Base-by-base conservation (phyloP, 371 early-diverging fungal genomes). In the Mucor irregularis region DNA sequence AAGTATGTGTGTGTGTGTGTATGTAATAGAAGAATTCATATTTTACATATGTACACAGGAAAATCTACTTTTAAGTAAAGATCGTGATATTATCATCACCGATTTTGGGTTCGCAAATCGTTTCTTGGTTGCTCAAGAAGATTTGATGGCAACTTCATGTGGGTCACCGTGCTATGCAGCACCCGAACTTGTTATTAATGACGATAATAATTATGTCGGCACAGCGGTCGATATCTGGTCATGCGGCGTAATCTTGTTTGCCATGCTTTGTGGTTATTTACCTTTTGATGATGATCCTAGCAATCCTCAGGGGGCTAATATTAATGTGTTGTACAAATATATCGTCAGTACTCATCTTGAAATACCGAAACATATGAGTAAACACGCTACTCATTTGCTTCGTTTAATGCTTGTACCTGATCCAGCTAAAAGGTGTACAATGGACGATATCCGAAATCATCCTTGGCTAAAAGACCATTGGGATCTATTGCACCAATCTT, bases 101-200 rank as follows among this genome's bases (percentile, higher is more conserved):
- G 99, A 99, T 66, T 99, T 99, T 86, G 99, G 99, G 6, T 95
- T 99, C 64, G 95, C 96, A 21, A 98, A 98, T 74, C 86, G 90
- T 62, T 92, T 90, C 60, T 72, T 82, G 38, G 66, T 68, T 25
- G 65, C 73, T 14, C 63, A 69, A 22, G 74, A 74, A 46, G 87
- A 90, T 48, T 75, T 95, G 33, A 85, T 95, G 84, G 80, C 85
- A 9, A 94, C 96, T 3, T 89, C 89, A 13, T 97, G 97, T 62
- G 97, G 97, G n/a, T 90, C 92, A 43, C 97, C 97, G 6, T 96
- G 95, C 73, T 97, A 96, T 71, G 97, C 97, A 4, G 94, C 97
- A 7, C 97, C 97, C 5, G 97, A 97, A 69, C 80, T 97, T 16
- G 97, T 96, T 16, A 88, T 96, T 44, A 90, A 87, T 53, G 94